A percentile compares a stretch with the other conserved stretches of the same genome.
phyloP scores from a whole-genome alignment of 352 stramenopile genomes.

The Phytopythium ostracodes region DNA sequence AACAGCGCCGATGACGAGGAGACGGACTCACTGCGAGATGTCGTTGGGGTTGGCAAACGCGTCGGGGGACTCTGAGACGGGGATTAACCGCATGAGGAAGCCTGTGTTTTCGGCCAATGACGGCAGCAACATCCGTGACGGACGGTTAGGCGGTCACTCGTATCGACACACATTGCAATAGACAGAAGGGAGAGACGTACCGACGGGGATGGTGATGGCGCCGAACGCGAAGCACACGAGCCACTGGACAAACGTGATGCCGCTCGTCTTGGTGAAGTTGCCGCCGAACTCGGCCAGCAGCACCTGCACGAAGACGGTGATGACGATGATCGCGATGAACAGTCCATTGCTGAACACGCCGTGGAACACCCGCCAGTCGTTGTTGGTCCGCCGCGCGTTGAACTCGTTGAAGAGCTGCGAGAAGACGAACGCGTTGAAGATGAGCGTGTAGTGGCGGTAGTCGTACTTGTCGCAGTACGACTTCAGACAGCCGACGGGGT shows the following conservation, averaged over 20 bases:
- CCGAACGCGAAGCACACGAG: constrained; percentile 56
- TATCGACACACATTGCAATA: no score
- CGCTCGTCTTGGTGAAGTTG: constrained; percentile 77
- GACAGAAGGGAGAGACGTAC: no score
- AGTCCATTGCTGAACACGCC: constrained; percentile 90
- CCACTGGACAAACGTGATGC: constrained; percentile 62
- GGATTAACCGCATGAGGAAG: constrained; percentile 72
- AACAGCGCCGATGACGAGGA: neutral
- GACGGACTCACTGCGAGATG: constrained; percentile 33
- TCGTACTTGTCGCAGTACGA: constrained; percentile 53
- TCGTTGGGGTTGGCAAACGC: constrained; percentile 77
- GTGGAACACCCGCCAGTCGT: constrained; percentile 94
- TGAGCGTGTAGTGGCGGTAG: constrained; percentile 93
- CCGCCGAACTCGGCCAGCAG: constrained; percentile 95
- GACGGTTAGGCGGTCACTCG: no score
- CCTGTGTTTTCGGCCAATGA: no score
- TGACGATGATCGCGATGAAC: constrained; percentile 91
- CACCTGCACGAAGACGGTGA: constrained; percentile 93
- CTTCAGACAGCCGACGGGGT: constrained; percentile 48
- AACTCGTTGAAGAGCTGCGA: constrained; percentile 93
- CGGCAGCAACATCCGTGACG: no score
- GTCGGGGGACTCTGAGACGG: constrained; percentile 50
- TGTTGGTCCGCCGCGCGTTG: constrained; percentile 87
- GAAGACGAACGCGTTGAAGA: constrained; percentile 99
- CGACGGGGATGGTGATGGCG: constrained; percentile 58